Conservation (phyloP, 768 basidiomycete species). For the Punctularia strigosozonata region DNA sequence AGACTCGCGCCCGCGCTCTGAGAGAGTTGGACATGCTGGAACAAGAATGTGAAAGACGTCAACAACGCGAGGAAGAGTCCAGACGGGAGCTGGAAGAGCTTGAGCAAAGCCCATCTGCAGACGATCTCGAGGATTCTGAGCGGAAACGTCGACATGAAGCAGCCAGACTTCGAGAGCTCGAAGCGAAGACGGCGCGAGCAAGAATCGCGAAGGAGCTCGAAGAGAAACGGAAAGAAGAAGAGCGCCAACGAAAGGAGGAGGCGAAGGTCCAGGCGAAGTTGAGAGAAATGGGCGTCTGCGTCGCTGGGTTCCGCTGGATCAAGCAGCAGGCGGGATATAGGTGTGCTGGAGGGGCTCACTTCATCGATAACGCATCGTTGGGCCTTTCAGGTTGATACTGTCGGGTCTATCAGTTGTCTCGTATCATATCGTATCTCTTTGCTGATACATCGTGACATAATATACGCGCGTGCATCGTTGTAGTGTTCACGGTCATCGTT, state of each 20-base stretch:
- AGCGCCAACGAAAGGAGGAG: constrained; percentile 10
- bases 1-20: constrained; percentile 10
- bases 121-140: constrained; percentile 14
- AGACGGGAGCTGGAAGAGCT: constrained; percentile 14
- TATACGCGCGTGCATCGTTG: too few species aligned
- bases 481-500: too few species aligned
- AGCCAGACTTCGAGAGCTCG: constrained; percentile 17
- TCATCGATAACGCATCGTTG: constrained; percentile 6
- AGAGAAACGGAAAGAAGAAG: constrained; percentile 17
- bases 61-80: constrained; percentile 11
- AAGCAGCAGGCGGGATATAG: constrained; percentile 13
- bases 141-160: constrained; percentile 15
- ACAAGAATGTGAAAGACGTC: too few species aligned
- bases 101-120: constrained; percentile 14
- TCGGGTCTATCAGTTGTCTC: too few species aligned
- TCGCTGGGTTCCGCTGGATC: constrained; percentile 14
- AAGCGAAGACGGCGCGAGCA: constrained; percentile 14
- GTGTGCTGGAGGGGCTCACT: constrained; percentile 15
- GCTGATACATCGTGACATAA: too few species aligned
- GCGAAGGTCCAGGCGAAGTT: constrained; percentile 11
- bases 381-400: constrained; percentile 6
- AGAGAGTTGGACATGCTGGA: constrained; percentile 4
- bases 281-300: constrained; percentile 13
- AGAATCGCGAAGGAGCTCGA: constrained; percentile 16
- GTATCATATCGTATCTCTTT: too few species aligned